Base-by-base conservation (phyloP, 2,329 filamentous ascomycete species). In the Alternaria arborescens region DNA sequence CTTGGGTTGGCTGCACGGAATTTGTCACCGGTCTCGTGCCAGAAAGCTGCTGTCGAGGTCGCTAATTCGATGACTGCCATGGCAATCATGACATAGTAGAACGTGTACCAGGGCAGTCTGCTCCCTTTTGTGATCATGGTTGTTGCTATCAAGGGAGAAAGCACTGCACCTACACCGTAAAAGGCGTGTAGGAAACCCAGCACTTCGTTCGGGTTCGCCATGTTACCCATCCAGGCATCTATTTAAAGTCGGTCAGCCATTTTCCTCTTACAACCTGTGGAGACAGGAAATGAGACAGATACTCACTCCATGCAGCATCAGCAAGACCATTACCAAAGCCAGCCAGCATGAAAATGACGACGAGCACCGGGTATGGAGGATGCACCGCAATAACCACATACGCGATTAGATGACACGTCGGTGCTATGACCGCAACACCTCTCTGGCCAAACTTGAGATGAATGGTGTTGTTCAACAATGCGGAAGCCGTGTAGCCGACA, bases 51-150 rank as follows among this genome's bases (percentile, higher is more conserved):
- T 1, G 81, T 72, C 1, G 84, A 84, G 3, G 84, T 78, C 4
- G 79, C 54, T 7, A 90, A 74, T 70, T 92, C 89, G 26, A 90
- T 64, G 1, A 76, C 80, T 0, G 87, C 83, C 48, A 86, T 75
- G 11, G 79, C 87, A 43, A 90, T 83, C 88, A 93, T 91, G 57
- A 93, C 79, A 72, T 92, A 93, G 77, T 92, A 94, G 77, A 90
- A 94, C 11, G 82, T 82, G 69, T 89, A 92, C 92, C 92, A 95
- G 0, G 81, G 81, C 52, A 89, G 72, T 28, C 58, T 62, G 4
- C 80, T 67, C 0, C 80, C 87, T 65, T 87, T 87, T 0, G 89
- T 88, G 36, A 94, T 86, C 86, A 94, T 88, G 5, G 86, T 85
- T 0, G 91, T 93, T 1, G 91, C 90, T 60, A 93, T 83, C 7